Base-by-base conservation (phyloP, 1,284 basidiomycete genomes). In the Caloboletus inedulis region DNA sequence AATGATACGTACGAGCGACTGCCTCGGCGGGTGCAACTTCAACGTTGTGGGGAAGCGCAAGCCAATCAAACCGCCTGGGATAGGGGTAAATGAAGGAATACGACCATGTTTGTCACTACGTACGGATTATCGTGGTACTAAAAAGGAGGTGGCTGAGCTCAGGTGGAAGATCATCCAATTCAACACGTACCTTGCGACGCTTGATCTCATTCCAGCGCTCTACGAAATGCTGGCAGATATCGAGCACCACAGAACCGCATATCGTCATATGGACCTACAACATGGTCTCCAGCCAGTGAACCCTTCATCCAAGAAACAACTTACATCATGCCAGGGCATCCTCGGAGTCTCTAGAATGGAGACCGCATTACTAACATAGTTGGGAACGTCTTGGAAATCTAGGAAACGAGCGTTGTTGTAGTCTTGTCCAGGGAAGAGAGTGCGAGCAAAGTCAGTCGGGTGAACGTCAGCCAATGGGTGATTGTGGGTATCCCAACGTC, bases 401-500 rank as follows among this genome's bases (percentile, higher is more conserved):
- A 84, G 76, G 37, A 88, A 74, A 14, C 90, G 80, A 3, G 88
- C 90, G 57, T 95, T 93, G 69, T 95, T 94, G 71, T 91, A 95
- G 67, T 94, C 94, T 71, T 96, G 93, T 2, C 95, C 95, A 0
- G 94, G 91, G 76, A 95, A 98, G 30, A 98, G 76, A 1, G 91
- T 91, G 47, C 77, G 77, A 34, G 77, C 73, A 64, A 94, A 94
- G 62, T 94, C 77, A 2, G 89, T 89, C 0, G 92, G 91, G 65
- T 97, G 94, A 9, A 84, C 89, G 65, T 98, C 94, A 4, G 94
- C 88, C 34, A 96, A 78, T 2, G 92, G 91, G 64, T 92, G 90
- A 36, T 73, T 86, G 60, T 88, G 82, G 0, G 88, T 93, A 70
- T 98, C 95, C 94, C 94, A 98, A 31, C 95, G 85, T 7, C 95